phyloP scores from a whole-genome alignment of 345 rosid species.

The Crucihimalaya himalaica region DNA sequence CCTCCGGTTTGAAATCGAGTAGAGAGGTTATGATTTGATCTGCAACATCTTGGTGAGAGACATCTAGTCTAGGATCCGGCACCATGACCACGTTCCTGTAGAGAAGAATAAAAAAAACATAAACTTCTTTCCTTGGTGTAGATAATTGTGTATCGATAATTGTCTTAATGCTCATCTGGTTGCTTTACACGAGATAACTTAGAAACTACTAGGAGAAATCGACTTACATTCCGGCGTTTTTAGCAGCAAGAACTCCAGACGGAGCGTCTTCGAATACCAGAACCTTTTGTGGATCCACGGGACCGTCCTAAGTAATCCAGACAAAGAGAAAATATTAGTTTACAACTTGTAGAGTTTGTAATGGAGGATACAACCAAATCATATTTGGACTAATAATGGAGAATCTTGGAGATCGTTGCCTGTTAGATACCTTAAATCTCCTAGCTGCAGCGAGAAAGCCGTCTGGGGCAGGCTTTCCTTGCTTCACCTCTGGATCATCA shows the following conservation, averaged over 20 bases:
- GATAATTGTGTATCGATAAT: background rate
- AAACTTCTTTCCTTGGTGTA: conserved; percentile 11
- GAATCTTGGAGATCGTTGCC: background rate
- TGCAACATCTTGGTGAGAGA: conserved; percentile 60
- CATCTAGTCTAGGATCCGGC: conserved; percentile 88
- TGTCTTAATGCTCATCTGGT: background rate
- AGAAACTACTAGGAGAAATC: conserved; percentile 2
- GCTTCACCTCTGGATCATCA: conserved; percentile 96
- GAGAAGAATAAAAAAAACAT: too few species aligned
- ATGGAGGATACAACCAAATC: background rate
- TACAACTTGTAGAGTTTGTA: background rate
- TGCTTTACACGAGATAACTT: background rate
- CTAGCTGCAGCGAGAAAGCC: conserved; percentile 82
- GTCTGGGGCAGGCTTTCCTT: conserved; percentile 94
- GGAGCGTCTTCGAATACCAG: conserved; percentile 99
- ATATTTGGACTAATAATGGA: background rate
- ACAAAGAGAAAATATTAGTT: background rate
- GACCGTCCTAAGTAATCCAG: conserved; percentile 57
- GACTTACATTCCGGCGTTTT: conserved; percentile 91
- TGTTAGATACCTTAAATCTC: conserved; percentile 81
- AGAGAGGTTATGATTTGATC: conserved; percentile 76
- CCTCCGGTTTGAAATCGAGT: conserved; percentile 63
- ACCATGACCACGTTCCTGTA: conserved; percentile 81
- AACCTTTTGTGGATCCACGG: conserved; percentile 52
- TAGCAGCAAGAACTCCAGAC: conserved; percentile 89